Conservation (phyloP, 306 rosid species). For the Sindora glabra region DNA sequence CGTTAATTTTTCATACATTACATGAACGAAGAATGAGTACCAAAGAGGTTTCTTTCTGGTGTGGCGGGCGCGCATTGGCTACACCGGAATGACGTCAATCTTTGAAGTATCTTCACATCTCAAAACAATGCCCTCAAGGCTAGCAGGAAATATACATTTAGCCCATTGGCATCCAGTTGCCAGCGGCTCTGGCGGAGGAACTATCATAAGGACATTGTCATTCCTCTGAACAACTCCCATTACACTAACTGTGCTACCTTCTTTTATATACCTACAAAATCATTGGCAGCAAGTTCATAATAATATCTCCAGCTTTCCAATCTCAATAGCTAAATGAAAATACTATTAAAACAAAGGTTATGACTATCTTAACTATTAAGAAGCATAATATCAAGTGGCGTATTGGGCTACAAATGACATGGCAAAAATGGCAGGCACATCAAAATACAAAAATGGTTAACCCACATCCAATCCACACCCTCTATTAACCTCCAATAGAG, state of each 20-base stretch:
- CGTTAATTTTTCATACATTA: too few relatives aligned
- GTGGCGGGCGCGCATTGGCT: too few relatives aligned
- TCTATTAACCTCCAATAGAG: too few relatives aligned
- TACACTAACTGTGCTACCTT: conserved; percentile 96
- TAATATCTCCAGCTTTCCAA: too few relatives aligned
- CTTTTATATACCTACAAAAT: conserved; percentile 78
- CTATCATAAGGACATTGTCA: conserved; percentile 93
- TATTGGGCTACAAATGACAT: background rate
- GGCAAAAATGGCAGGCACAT: background rate
- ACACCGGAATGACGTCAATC: conserved; percentile 89
- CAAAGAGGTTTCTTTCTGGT: conserved; percentile 12
- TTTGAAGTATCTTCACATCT: conserved; percentile 86
- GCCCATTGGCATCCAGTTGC: conserved; percentile 92
- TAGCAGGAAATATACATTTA: conserved; percentile 85
- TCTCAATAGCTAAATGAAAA: background rate
- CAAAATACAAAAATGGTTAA: too few relatives aligned
- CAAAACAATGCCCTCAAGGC: conserved; percentile 93
- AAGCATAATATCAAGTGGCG: conserved; percentile 5
- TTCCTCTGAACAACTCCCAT: conserved; percentile 99
- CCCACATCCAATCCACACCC: too few relatives aligned
- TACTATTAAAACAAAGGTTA: background rate
- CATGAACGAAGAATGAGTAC: conserved; percentile 31
- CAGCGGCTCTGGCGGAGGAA: conserved; percentile 89
- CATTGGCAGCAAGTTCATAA: conserved; percentile 11
- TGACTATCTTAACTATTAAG: background rate